Evolutionary conservation across 306 rosid species (phyloP).

Genomic region (Dalbergia oliveri): DNA sequence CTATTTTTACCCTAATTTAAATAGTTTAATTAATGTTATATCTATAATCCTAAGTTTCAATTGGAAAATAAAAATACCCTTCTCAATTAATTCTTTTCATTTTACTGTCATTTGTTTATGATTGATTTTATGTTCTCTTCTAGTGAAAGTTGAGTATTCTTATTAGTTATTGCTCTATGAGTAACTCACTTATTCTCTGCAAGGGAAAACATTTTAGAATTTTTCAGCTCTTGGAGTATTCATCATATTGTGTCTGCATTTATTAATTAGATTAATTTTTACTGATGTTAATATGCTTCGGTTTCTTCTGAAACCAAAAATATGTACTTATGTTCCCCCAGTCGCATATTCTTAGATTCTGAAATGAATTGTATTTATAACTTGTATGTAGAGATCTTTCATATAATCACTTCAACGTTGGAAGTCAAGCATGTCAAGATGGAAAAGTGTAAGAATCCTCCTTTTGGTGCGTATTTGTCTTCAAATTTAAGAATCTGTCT

Average conservation of each 20-base stretch:
- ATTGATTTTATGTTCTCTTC: no score
- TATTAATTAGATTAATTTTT: background rate
- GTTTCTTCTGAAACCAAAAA: background rate
- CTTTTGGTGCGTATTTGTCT: constrained; percentile 10
- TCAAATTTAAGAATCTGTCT: constrained; percentile 4
- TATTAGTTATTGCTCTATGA: no score
- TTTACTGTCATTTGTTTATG: no score
- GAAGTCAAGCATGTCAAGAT: constrained; percentile 47
- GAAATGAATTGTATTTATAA: constrained; percentile 36
- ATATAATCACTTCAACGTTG: constrained; percentile 61
- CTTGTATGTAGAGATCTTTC: constrained; percentile 71
- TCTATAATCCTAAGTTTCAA: no score
- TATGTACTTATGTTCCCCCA: background rate
- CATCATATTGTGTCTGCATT: background rate
- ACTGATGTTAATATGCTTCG: constrained; percentile 19
- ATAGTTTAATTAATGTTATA: no score
- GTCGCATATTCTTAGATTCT: constrained; percentile 22
- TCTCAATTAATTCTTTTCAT: no score
- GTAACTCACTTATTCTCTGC: no score
- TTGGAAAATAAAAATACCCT: no score
- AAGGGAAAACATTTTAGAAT: no score
- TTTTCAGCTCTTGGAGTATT: no score
- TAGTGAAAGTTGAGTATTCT: no score
- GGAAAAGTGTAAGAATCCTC: constrained; percentile 58
- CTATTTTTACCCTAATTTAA: no score